These are phyloP conservation scores for Toxicodendron radicans DNA, from an alignment of 345 rosid species.

Conservation along the genomic window DNA sequence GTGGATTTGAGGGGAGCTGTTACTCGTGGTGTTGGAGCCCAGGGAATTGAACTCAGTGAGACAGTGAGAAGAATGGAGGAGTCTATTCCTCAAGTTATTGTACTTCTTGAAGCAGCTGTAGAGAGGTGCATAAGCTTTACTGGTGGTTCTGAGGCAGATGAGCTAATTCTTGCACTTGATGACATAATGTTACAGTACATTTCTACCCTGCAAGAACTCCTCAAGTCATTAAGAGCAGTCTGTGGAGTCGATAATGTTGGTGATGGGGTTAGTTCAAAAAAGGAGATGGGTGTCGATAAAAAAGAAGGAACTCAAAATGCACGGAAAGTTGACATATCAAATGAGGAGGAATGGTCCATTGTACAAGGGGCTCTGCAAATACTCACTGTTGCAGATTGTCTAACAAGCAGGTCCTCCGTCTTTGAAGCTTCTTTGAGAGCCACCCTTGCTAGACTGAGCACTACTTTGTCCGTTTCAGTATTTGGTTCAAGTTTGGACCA, in stretches of 20 bases:
- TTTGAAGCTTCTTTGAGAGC: conserved; percentile 96
- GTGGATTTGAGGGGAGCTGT: conserved; percentile 98
- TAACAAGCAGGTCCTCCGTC: conserved; percentile 90
- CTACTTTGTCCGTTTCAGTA: conserved; percentile 73
- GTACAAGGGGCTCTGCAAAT: conserved; percentile 95
- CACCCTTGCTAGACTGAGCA: conserved; percentile 84
- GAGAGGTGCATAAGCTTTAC: conserved; percentile 91
- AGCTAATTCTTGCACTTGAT: conserved; percentile 87
- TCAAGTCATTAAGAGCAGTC: conserved; percentile 87
- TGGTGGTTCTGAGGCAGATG: conserved; percentile 98
- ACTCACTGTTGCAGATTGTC: conserved; percentile 93
- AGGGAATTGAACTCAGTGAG: conserved; percentile 97
- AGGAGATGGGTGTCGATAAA: conserved; percentile 57
- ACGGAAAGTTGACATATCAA: conserved; percentile 71
- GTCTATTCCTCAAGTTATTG: conserved; percentile 87
- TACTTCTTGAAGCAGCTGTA: conserved; percentile 94
- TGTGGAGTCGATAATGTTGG: conserved; percentile 75
- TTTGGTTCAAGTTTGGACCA: conserved; percentile 77
- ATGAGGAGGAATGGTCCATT: conserved; percentile 99
- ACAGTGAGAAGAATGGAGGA: conserved; percentile 99
- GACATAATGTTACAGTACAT: conserved; percentile 90
- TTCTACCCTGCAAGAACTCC: conserved; percentile 86
- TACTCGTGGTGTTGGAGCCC: conserved; percentile 94
- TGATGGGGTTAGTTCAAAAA: conserved; percentile 51
- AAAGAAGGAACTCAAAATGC: conserved; percentile 63